Conservation (phyloP, 2,329 filamentous ascomycete species). For the Sporothrix euskadiensis region DNA sequence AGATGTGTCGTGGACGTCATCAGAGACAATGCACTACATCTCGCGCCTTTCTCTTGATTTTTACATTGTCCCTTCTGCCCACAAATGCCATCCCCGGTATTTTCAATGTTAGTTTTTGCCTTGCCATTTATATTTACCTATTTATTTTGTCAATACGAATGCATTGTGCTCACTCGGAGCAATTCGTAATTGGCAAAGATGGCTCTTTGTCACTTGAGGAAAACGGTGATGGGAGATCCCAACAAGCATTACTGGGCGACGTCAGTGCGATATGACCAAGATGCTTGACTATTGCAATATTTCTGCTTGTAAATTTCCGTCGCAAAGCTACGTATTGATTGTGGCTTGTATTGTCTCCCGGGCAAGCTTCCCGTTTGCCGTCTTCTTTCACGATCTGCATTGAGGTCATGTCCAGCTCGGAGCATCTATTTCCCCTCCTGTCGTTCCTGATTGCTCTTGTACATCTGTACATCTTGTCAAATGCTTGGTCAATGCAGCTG, state of each 20-base stretch:
- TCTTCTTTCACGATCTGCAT: background rate
- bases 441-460: background rate
- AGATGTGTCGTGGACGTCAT: background rate
- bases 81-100: background rate
- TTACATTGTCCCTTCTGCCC: background rate
- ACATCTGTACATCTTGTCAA: background rate
- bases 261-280: background rate
- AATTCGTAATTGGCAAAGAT: background rate
- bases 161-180: background rate
- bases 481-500: constrained; percentile 14
- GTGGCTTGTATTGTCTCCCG: constrained; percentile 1
- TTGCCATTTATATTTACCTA: background rate
- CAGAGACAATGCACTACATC: background rate
- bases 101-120: background rate
- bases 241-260: background rate
- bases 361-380: background rate
- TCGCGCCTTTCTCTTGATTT: background rate
- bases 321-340: background rate
- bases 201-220: background rate
- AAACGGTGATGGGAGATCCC: background rate
- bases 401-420: background rate
- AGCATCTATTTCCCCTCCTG: background rate
- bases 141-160: background rate
- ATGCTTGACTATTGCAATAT: background rate
- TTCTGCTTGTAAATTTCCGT: background rate